These are phyloP conservation scores for Ophiocordyceps robertsii DNA, from an alignment of 2,329 filamentous ascomycete genomes.

Conservation along the genomic window DNA sequence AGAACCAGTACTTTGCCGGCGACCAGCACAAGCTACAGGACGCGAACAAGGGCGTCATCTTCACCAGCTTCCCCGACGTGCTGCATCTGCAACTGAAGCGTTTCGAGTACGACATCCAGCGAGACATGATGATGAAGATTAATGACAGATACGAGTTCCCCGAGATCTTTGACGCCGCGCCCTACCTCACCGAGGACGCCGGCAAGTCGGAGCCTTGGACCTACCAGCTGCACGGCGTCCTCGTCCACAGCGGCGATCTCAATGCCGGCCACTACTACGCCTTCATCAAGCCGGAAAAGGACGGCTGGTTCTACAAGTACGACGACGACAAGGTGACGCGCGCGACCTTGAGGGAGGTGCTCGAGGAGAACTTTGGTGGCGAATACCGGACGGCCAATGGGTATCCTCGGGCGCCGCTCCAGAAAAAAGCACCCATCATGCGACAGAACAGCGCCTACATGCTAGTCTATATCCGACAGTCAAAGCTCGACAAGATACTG, in stretches of 20 bases:
- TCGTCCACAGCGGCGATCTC: conserved; percentile 92
- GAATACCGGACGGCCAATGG: conserved; percentile 51
- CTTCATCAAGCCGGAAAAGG: conserved; percentile 84
- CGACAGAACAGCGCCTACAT: conserved; percentile 86
- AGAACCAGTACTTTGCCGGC: conserved; percentile 94
- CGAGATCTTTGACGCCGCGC: conserved; percentile 68
- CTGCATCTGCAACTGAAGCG: conserved; percentile 91
- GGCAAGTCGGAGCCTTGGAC: conserved; percentile 81
- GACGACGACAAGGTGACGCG: conserved; percentile 97
- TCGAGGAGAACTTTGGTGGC: conserved; percentile 95
- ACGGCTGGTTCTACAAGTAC: conserved; percentile 92
- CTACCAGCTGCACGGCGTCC: conserved; percentile 86
- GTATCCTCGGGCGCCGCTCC: conserved; percentile 28
- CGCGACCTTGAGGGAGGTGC: conserved; percentile 76
- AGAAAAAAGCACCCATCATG: conserved; percentile 45
- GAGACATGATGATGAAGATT: conserved; percentile 98
- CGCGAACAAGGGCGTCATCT: conserved; percentile 95
- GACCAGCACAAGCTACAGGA: conserved; percentile 88
- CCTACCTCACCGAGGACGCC: conserved; percentile 75
- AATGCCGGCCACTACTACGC: conserved; percentile 98
- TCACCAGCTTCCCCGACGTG: conserved; percentile 87
- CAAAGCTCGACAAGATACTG: conserved; percentile 69
- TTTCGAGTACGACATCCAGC: conserved; percentile 94
- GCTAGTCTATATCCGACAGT: conserved; percentile 92
- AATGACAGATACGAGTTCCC: conserved; percentile 88